Conservation (phyloP, 2,329 filamentous ascomycete genomes). For the Arthroderma sp. region DNA sequence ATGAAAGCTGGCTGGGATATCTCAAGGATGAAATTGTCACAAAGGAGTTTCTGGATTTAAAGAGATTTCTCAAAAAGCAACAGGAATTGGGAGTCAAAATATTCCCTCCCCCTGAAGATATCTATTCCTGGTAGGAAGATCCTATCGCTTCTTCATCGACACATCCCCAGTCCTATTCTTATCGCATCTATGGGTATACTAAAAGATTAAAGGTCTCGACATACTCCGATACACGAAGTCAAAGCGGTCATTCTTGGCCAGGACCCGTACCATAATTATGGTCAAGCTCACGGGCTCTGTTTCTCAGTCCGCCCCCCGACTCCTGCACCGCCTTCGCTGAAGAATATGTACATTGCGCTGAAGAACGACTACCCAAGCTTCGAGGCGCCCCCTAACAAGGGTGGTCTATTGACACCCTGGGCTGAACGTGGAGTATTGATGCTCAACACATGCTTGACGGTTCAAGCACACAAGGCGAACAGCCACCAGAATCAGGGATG, state of each 20-base stretch:
- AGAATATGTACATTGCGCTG: slow-evolving; percentile 85
- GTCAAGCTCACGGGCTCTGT: slow-evolving; percentile 90
- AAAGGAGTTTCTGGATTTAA: slow-evolving; percentile 73
- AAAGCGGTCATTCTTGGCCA: slow-evolving; percentile 91
- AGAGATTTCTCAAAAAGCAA: slow-evolving; percentile 74
- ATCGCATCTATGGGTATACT: background rate
- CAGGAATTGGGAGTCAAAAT: slow-evolving; percentile 59
- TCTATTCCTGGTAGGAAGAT: slow-evolving; percentile 73
- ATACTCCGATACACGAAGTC: slow-evolving; percentile 77
- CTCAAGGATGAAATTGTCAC: slow-evolving; percentile 75
- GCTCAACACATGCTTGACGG: slow-evolving; percentile 89
- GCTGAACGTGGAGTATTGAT: slow-evolving; percentile 84
- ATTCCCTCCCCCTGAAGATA: slow-evolving; percentile 75
- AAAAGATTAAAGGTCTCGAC: slow-evolving; percentile 59
- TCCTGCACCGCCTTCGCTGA: slow-evolving; percentile 72
- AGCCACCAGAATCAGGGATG: slow-evolving; percentile 77
- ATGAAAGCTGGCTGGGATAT: slow-evolving; percentile 80
- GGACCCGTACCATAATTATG: slow-evolving; percentile 91
- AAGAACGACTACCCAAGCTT: slow-evolving; percentile 81
- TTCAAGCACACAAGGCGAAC: slow-evolving; percentile 77
- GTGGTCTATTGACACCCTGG: slow-evolving; percentile 82
- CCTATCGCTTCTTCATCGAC: background rate
- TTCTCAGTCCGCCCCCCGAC: slow-evolving; percentile 91
- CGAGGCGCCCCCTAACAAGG: slow-evolving; percentile 57
- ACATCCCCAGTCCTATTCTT: background rate